Conservation (phyloP, 202 grass and related monocot genomes). For the Alloteropsis angusta region DNA sequence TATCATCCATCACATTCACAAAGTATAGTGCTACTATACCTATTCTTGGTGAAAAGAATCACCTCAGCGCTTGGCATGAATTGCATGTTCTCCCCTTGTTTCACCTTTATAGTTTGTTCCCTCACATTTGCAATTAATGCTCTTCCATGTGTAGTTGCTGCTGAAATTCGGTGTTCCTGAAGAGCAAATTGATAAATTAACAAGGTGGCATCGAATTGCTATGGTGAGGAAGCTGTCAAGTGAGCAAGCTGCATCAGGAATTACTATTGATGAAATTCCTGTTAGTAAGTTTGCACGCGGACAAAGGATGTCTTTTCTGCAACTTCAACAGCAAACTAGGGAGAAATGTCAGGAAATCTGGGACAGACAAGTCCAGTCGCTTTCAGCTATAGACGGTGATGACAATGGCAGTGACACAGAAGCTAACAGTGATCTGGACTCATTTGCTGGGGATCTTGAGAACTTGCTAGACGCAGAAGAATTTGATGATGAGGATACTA, state of each 20-base stretch:
- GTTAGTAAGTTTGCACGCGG: slow-evolving; percentile 96
- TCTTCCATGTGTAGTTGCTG: slow-evolving; percentile 51
- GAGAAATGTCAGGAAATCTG: slow-evolving; percentile 99
- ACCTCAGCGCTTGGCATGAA: not conserved
- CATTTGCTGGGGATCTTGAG: slow-evolving; percentile 95
- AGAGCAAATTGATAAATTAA: slow-evolving; percentile 96
- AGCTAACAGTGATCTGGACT: slow-evolving; percentile 86
- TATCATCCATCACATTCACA: not conserved
- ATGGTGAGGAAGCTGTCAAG: slow-evolving; percentile 90
- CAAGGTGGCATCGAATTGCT: slow-evolving; percentile 98
- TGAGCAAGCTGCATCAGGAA: slow-evolving; percentile 80
- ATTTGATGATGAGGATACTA: slow-evolving; percentile 73
- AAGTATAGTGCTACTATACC: not conserved
- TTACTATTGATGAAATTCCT: slow-evolving; percentile 79
- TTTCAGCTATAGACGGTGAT: slow-evolving; percentile 71
- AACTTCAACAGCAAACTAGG: slow-evolving; percentile 95
- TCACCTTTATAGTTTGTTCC: not conserved
- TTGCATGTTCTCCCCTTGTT: not conserved
- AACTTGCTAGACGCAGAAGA: slow-evolving; percentile 90
- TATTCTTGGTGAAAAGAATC: not conserved
- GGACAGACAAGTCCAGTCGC: slow-evolving; percentile 88
- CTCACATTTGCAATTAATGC: slow-evolving; percentile 21
- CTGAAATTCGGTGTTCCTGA: slow-evolving; percentile 86
- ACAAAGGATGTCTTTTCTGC: slow-evolving; percentile 92
- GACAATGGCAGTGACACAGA: slow-evolving; percentile 78